A percentile compares a stretch with the other conserved stretches of the same genome.
phyloP scores from a whole-genome alignment of 2,329 filamentous ascomycete genomes.

The Exophiala viscosa region DNA sequence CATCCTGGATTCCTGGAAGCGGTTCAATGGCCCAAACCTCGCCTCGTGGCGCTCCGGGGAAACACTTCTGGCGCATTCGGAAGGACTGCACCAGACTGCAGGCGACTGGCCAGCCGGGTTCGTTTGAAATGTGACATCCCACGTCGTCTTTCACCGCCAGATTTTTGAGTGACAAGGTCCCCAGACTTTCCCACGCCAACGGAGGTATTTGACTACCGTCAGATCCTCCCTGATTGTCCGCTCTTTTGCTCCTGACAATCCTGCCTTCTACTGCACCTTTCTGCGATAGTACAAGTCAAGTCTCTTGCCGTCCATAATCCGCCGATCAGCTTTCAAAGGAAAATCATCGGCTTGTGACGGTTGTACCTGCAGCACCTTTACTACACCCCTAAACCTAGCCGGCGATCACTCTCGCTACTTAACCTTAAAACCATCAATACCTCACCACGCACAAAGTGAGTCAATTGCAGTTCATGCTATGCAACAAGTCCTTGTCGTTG shows the following conservation, averaged over 20 bases:
- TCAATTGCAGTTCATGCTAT: too few relatives aligned
- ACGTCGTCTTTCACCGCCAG: conserved; percentile 26
- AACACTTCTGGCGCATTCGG: conserved; percentile 15
- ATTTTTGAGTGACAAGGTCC: conserved; percentile 15
- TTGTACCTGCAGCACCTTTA: background rate
- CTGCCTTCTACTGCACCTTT: conserved; percentile 2
- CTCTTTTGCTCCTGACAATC: conserved; percentile 2
- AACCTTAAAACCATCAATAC: too few relatives aligned
- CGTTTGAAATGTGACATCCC: conserved; percentile 25
- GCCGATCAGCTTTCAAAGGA: background rate
- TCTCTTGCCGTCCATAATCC: too few relatives aligned
- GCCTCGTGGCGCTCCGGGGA: conserved; percentile 23
- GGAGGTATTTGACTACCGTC: conserved; percentile 17
- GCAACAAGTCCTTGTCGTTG: too few relatives aligned
- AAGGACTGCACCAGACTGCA: background rate
- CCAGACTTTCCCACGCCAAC: conserved; percentile 7
- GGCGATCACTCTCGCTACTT: conserved; percentile 1
- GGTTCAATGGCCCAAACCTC: background rate
- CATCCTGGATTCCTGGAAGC: background rate
- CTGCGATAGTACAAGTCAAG: background rate
- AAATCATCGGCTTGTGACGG: too few relatives aligned
- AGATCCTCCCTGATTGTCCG: conserved; percentile 2
- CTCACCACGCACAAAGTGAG: too few relatives aligned
- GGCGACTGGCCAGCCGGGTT: conserved; percentile 14
- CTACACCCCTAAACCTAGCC: background rate